Evolutionary conservation across 345 rosid species (phyloP).

Genomic region (Carallia pectinifolia): DNA sequence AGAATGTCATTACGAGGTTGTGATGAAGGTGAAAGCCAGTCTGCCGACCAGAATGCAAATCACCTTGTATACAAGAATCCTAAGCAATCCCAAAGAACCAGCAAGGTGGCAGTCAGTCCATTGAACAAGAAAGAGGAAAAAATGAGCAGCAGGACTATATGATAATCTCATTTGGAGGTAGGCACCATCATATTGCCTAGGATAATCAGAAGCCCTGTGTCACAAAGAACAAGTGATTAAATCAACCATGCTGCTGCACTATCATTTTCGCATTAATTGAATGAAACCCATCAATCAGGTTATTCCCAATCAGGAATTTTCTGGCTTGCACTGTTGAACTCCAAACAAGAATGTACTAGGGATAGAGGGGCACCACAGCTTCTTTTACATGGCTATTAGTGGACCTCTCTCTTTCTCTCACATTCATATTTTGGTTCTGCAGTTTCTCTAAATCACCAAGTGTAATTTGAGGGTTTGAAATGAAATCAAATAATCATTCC

Average conservation of each 20-base stretch:
- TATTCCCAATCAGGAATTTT: no score
- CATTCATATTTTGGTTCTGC: not conserved
- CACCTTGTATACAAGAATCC: slow-evolving; percentile 87
- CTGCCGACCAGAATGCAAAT: not conserved
- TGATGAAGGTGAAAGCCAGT: no score
- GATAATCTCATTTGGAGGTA: slow-evolving; percentile 95
- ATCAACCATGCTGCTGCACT: not conserved
- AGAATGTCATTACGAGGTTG: not conserved
- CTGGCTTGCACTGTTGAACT: no score
- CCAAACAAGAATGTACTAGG: no score
- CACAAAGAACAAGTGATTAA: not conserved
- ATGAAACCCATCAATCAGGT: no score
- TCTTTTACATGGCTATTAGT: no score
- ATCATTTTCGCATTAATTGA: no score
- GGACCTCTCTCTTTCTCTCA: no score
- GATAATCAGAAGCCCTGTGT: slow-evolving; percentile 87
- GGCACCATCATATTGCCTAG: slow-evolving; percentile 77
- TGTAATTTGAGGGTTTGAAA: not conserved
- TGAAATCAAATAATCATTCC: not conserved
- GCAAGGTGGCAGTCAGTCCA: slow-evolving; percentile 96
- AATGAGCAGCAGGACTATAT: slow-evolving; percentile 83
- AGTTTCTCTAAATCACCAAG: not conserved
- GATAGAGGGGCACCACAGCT: no score
- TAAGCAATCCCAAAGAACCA: slow-evolving; percentile 83
- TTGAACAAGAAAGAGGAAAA: slow-evolving; percentile 87